phyloP scores from a whole-genome alignment of 352 stramenopile genomes.

The Globisporangium nagaii region DNA sequence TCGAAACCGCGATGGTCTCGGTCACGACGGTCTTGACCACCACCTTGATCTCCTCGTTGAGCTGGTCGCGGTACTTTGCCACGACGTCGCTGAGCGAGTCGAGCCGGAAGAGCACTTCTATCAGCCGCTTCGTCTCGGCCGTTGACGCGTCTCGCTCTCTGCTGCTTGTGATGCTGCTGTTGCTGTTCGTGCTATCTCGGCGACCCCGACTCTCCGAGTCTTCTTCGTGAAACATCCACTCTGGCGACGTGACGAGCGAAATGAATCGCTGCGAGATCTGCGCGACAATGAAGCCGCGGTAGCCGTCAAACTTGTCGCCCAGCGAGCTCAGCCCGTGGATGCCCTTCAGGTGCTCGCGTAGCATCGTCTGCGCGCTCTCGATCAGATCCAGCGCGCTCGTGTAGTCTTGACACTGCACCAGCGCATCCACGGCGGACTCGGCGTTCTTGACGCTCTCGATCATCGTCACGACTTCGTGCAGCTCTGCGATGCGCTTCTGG shows the following conservation, averaged over 20 bases:
- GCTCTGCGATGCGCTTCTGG: slow-evolving; percentile 75
- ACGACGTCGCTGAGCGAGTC: slow-evolving; percentile 68
- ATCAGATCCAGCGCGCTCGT: slow-evolving; percentile 75
- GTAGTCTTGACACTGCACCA: slow-evolving; percentile 84
- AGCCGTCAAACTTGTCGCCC: slow-evolving; percentile 71
- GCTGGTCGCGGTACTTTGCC: slow-evolving; percentile 66
- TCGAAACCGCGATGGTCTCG: slow-evolving; percentile 77
- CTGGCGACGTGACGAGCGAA: slow-evolving; percentile 66
- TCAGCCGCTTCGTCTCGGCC: slow-evolving; percentile 43
- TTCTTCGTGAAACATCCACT: slow-evolving; percentile 78
- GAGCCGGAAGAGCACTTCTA: slow-evolving; percentile 72
- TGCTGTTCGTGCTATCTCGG: slow-evolving; percentile 13
- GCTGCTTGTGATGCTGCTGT: slow-evolving; percentile 12
- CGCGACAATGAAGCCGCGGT: slow-evolving; percentile 58
- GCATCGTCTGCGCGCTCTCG: slow-evolving; percentile 56
- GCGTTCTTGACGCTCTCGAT: slow-evolving; percentile 83
- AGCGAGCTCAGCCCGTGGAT: slow-evolving; percentile 74
- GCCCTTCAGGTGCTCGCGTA: slow-evolving; percentile 67
- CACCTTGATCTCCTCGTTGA: slow-evolving; percentile 85
- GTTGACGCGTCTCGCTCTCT: slow-evolving; percentile 32
- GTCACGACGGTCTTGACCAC: slow-evolving; percentile 87
- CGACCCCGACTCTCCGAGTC: slow-evolving; percentile 12
- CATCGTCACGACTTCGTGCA: slow-evolving; percentile 79
- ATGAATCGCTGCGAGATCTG: slow-evolving; percentile 83
- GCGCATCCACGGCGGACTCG: slow-evolving; percentile 72